These are phyloP conservation scores for Botrytis byssoidea DNA, from an alignment of 2,329 filamentous ascomycete species.

Conservation along the genomic window DNA sequence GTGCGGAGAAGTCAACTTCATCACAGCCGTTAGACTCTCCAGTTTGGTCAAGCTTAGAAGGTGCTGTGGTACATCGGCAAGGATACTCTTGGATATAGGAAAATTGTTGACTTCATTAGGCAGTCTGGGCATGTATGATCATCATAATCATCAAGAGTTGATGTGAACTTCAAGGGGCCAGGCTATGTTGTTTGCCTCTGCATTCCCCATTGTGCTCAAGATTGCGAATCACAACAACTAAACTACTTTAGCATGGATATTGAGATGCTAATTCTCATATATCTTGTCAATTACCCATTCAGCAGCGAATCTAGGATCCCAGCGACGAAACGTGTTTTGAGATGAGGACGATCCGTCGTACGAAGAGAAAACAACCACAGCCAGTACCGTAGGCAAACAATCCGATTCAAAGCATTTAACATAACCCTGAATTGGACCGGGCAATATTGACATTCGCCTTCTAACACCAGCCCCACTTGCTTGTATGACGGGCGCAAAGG, in stretches of 20 bases:
- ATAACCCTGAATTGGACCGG: neutral
- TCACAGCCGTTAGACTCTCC: neutral
- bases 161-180: neutral
- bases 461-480: neutral
- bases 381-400: neutral
- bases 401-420: neutral
- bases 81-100: neutral
- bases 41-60: neutral
- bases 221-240: conserved; percentile 1
- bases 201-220: neutral
- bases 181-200: neutral
- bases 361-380: neutral
- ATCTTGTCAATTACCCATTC: neutral
- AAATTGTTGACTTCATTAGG: neutral
- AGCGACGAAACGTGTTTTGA: neutral
- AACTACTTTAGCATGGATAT: neutral
- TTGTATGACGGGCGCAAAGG: conserved; percentile 16
- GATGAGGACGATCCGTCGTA: neutral
- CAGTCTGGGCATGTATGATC: neutral
- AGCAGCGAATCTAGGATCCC: neutral
- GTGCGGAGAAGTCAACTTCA: neutral
- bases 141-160: neutral
- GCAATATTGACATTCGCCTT: neutral
- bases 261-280: neutral
- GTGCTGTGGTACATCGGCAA: too few species aligned